These are phyloP conservation scores for Beta corolliflora DNA, from an alignment of 179 eudicot genomes.

Conservation along the genomic window DNA sequence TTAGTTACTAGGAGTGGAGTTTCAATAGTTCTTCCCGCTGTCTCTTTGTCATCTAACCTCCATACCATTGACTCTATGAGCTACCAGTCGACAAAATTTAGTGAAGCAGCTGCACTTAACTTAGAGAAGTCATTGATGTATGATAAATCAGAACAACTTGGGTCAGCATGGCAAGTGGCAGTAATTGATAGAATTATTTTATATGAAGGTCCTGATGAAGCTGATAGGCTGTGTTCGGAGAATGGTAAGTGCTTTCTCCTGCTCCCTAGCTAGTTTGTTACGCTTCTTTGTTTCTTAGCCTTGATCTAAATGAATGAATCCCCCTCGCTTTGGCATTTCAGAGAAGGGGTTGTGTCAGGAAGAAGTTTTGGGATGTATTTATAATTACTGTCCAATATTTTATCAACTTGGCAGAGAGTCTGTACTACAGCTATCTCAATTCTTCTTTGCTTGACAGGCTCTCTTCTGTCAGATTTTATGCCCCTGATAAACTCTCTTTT, in stretches of 20 bases:
- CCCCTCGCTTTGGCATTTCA: neutral
- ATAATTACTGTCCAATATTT: neutral
- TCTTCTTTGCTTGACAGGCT: neutral
- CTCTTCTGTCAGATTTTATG: neutral
- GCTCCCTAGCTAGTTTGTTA: slow-evolving; percentile 4
- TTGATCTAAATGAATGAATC: slow-evolving; percentile 7
- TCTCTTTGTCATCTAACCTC: slow-evolving; percentile 66
- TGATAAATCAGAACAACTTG: slow-evolving; percentile 38
- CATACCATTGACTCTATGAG: slow-evolving; percentile 59
- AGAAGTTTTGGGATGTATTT: neutral
- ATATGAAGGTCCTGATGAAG: slow-evolving; percentile 86
- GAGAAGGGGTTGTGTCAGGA: neutral
- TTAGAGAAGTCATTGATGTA: slow-evolving; percentile 37
- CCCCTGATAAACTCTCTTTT: neutral
- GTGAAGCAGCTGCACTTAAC: slow-evolving; percentile 30
- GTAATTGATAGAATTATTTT: slow-evolving; percentile 75
- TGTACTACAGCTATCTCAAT: neutral
- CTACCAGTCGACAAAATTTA: slow-evolving; percentile 33
- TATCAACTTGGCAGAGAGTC: neutral
- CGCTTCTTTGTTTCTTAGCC: neutral
- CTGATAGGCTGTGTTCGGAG: slow-evolving; percentile 74
- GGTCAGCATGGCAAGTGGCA: slow-evolving; percentile 80
- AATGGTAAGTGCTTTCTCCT: slow-evolving; percentile 59
- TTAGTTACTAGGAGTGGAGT: slow-evolving; percentile 67
- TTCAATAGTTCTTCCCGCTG: slow-evolving; percentile 79